Evolutionary conservation across 1,284 basidiomycete species (phyloP).

Genomic region (Wallemia ichthyophaga): DNA sequence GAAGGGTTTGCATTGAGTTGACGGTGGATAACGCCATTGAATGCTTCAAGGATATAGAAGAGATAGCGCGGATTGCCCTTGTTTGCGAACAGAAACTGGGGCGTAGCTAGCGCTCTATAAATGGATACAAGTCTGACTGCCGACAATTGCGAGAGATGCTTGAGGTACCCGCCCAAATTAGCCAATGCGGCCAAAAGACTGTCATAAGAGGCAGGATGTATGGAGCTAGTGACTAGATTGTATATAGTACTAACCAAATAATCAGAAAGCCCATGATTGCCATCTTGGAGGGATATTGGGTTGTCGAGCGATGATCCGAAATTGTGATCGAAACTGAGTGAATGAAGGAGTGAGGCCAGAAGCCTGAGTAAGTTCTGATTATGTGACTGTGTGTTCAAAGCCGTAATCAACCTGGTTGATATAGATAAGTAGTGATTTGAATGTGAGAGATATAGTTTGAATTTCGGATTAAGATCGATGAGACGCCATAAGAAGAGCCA

Average conservation of each 20-base stretch:
- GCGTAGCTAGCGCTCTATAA: constrained; percentile 62
- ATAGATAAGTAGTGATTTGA: neutral
- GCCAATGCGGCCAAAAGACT: constrained; percentile 65
- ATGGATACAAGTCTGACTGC: constrained; percentile 58
- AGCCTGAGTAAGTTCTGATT: neutral
- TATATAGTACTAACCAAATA: neutral
- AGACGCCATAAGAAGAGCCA: constrained; percentile 2
- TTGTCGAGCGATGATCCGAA: neutral
- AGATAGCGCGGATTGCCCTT: constrained; percentile 74
- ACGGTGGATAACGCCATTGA: constrained; percentile 11
- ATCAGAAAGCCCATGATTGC: neutral
- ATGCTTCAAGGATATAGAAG: constrained; percentile 38
- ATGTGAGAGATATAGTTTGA: neutral
- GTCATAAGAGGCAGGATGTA: constrained; percentile 8
- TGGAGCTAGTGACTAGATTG: neutral
- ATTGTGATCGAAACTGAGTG: neutral
- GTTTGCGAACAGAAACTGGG: constrained; percentile 62
- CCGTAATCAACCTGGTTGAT: neutral
- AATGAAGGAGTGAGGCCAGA: neutral
- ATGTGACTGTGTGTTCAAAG: neutral
- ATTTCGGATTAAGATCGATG: constrained; percentile 7
- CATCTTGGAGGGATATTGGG: neutral
- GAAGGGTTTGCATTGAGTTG: constrained; percentile 39
- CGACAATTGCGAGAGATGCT: constrained; percentile 44
- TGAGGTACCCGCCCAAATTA: constrained; percentile 61